Evolutionary conservation across 1,284 basidiomycete genomes (phyloP).

Genomic region (Testicularia cyperi): DNA sequence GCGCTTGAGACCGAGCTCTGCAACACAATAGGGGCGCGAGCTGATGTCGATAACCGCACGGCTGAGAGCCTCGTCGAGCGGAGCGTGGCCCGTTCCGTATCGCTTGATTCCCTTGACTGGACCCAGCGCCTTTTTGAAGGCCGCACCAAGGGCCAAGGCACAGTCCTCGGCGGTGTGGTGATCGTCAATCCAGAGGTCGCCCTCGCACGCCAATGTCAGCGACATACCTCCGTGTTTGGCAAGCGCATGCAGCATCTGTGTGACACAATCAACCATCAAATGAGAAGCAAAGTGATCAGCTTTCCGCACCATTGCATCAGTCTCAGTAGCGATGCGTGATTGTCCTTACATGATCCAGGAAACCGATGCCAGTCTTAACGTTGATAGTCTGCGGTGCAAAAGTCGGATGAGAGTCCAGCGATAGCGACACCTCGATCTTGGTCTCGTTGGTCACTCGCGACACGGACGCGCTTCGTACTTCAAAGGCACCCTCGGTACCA

Average conservation of each 20-base stretch:
- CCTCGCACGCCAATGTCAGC: slow-evolving; percentile 83
- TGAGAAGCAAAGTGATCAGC: too few species aligned
- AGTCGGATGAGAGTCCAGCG: slow-evolving; percentile 78
- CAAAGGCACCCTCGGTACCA: slow-evolving; percentile 6
- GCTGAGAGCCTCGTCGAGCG: slow-evolving; percentile 85
- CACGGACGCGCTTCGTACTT: slow-evolving; percentile 68
- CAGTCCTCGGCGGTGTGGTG: slow-evolving; percentile 97
- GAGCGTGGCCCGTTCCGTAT: slow-evolving; percentile 95
- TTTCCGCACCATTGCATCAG: too few species aligned
- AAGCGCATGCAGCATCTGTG: slow-evolving; percentile 59
- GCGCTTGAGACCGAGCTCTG: slow-evolving; percentile 74
- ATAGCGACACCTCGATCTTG: slow-evolving; percentile 76
- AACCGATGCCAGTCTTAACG: slow-evolving; percentile 92
- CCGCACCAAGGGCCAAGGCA: slow-evolving; percentile 86
- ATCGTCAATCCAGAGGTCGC: slow-evolving; percentile 97
- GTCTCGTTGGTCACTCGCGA: slow-evolving; percentile 91
- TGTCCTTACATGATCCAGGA: slow-evolving; percentile 87
- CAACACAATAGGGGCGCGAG: slow-evolving; percentile 90
- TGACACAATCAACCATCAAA: background rate
- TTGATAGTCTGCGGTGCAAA: slow-evolving; percentile 73
- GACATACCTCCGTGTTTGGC: slow-evolving; percentile 65
- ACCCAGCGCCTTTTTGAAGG: slow-evolving; percentile 93
- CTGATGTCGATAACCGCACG: slow-evolving; percentile 98
- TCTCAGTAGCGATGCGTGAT: background rate
- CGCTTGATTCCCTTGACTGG: slow-evolving; percentile 90